These are phyloP conservation scores for Penicillium silybi DNA, from an alignment of 495 filamentous ascomycete species.

Conservation along the genomic window DNA sequence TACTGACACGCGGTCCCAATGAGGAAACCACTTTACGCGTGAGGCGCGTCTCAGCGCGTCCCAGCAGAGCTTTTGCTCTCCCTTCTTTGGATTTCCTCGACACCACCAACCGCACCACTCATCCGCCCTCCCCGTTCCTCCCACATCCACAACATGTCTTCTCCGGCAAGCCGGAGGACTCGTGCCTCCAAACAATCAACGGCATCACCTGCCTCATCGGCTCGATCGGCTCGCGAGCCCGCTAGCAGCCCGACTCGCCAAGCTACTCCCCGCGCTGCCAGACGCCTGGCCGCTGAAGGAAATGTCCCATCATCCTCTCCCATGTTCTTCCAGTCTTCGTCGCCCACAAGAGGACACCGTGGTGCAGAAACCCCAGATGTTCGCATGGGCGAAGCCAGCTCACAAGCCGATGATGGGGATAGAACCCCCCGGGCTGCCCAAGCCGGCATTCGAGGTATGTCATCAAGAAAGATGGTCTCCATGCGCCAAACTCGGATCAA, in stretches of 20 bases:
- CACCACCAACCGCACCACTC: slow-evolving; percentile 8
- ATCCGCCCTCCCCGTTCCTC: not conserved
- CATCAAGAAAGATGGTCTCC: not conserved
- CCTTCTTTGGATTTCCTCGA: slow-evolving; percentile 15
- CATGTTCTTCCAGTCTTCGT: slow-evolving; percentile 71
- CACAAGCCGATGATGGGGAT: slow-evolving; percentile 56
- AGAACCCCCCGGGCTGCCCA: slow-evolving; percentile 69
- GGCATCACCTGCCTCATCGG: slow-evolving; percentile 41
- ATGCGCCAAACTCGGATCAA: not conserved
- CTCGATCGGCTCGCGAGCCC: slow-evolving; percentile 28
- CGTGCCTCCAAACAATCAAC: slow-evolving; percentile 41
- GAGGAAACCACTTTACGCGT: slow-evolving; percentile 42
- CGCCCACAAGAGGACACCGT: slow-evolving; percentile 56
- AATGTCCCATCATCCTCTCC: slow-evolving; percentile 66
- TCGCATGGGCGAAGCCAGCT: slow-evolving; percentile 57
- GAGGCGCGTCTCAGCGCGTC: slow-evolving; percentile 32
- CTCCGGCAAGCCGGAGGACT: slow-evolving; percentile 42
- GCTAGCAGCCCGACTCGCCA: slow-evolving; percentile 40
- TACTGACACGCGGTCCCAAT: slow-evolving; percentile 26
- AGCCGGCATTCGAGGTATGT: slow-evolving; percentile 61
- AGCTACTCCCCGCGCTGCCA: slow-evolving; percentile 45
- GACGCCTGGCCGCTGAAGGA: slow-evolving; percentile 34
- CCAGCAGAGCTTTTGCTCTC: slow-evolving; percentile 20
- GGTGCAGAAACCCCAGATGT: slow-evolving; percentile 52
- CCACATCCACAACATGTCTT: slow-evolving; percentile 40